Evolutionary conservation across 331 rosid genomes (phyloP).

Genomic region (Acacia pycnantha): DNA sequence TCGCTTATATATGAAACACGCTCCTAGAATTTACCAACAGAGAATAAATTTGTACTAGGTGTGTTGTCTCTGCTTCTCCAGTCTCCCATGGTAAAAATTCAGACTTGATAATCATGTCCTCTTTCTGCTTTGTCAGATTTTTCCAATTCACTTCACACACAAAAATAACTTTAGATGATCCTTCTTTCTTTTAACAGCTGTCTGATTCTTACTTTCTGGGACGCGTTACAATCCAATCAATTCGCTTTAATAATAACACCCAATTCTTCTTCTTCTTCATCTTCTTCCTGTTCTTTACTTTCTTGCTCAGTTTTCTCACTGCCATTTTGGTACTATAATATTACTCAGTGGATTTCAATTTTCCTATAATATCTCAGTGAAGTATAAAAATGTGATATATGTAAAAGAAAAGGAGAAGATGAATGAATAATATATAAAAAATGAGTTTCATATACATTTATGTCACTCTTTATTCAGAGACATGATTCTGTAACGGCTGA

Average conservation of each 20-base stretch:
- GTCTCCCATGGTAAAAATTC: background rate
- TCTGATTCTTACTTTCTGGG: constrained; percentile 1
- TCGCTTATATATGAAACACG: background rate
- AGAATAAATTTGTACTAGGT: background rate
- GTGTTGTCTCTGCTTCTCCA: background rate
- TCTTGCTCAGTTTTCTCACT: background rate
- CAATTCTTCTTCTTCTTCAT: too few species aligned
- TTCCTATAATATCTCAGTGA: background rate
- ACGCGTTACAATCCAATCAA: background rate
- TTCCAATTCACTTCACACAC: background rate
- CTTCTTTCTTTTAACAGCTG: constrained; percentile 1
- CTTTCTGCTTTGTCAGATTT: background rate
- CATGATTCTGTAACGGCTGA: background rate
- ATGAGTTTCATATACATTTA: too few species aligned
- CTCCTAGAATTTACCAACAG: background rate
- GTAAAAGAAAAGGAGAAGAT: background rate
- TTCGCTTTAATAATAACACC: background rate
- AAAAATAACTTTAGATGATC: background rate
- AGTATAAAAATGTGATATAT: background rate
- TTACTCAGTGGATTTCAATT: background rate
- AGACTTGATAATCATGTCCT: background rate
- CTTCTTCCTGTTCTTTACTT: background rate
- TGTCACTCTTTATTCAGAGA: too few species aligned
- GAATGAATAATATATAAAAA: background rate
- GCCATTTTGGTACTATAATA: background rate